Percentiles rank a stretch among this genome's conserved stretches.
These are phyloP conservation scores for Licmophora abbreviata DNA, from an alignment of 108 stramenopile species.

Conservation along the genomic window DNA sequence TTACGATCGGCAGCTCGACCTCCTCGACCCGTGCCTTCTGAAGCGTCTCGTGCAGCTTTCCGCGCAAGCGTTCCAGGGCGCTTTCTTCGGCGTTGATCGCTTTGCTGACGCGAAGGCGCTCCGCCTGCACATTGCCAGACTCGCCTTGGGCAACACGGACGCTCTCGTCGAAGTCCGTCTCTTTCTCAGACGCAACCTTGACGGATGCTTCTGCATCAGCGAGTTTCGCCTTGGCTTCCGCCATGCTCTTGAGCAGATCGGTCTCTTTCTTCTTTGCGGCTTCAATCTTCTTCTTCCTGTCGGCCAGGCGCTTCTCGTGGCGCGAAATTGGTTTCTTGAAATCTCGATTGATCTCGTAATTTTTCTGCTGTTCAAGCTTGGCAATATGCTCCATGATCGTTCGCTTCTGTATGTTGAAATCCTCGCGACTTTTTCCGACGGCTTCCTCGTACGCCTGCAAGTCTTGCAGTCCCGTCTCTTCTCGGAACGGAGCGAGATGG, in stretches of 20 bases:
- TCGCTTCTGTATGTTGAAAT: slow-evolving; percentile 64
- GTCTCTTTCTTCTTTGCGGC: slow-evolving; percentile 37
- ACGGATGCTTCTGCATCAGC: slow-evolving; percentile 67
- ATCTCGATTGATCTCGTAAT: slow-evolving; percentile 48
- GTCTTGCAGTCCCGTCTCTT: slow-evolving; percentile 72
- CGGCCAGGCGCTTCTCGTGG: slow-evolving; percentile 35
- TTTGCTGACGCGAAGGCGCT: slow-evolving; percentile 50
- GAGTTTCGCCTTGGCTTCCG: slow-evolving; percentile 47
- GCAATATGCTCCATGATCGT: slow-evolving; percentile 63
- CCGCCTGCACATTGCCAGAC: slow-evolving; percentile 54
- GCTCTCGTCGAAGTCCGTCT: slow-evolving; percentile 54
- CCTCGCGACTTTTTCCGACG: slow-evolving; percentile 72
- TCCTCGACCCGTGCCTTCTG: slow-evolving; percentile 86
- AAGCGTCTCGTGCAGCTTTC: slow-evolving; percentile 84
- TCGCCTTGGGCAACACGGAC: slow-evolving; percentile 55
- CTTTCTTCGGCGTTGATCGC: slow-evolving; percentile 54
- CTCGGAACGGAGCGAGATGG: slow-evolving; percentile 67
- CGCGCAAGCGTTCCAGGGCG: slow-evolving; percentile 70
- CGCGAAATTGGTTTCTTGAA: slow-evolving; percentile 23
- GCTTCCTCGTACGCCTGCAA: slow-evolving; percentile 79
- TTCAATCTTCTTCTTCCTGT: slow-evolving; percentile 35
- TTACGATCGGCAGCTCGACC: slow-evolving; percentile 66
- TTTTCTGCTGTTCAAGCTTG: slow-evolving; percentile 51
- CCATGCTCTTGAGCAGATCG: slow-evolving; percentile 35
- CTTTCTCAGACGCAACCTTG: slow-evolving; percentile 41